Conservation (phyloP, 148 eudicot genomes). For the Chenopodium quinoa region DNA sequence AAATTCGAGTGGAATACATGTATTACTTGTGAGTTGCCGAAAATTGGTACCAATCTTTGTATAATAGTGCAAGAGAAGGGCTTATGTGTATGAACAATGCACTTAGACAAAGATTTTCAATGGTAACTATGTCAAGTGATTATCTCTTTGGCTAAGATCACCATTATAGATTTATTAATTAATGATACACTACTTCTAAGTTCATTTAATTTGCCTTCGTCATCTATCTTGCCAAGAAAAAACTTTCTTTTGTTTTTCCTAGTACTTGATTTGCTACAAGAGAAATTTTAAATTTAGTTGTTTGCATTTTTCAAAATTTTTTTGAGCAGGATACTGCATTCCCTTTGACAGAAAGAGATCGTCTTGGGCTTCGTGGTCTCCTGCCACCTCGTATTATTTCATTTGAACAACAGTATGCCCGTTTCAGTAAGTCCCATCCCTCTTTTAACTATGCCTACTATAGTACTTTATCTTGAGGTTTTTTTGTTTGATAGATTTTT, state of each 20-base stretch:
- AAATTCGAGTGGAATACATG: background rate
- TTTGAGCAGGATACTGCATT: slow-evolving; percentile 83
- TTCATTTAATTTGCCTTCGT: background rate
- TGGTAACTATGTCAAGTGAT: background rate
- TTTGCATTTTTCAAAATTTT: background rate
- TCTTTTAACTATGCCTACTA: background rate
- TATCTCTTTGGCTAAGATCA: background rate
- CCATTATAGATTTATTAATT: background rate
- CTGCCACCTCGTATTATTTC: slow-evolving; percentile 92
- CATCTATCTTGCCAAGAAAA: background rate
- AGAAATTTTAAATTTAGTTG: background rate
- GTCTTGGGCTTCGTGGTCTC: slow-evolving; percentile 98
- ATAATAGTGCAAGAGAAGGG: background rate
- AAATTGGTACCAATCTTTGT: background rate
- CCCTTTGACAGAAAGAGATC: slow-evolving; percentile 92
- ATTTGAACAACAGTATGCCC: slow-evolving; percentile 89
- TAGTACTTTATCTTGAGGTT: background rate
- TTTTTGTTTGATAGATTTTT: background rate
- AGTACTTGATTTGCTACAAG: background rate
- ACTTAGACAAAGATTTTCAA: background rate
- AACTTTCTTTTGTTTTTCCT: background rate
- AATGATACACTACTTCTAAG: background rate
- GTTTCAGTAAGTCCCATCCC: slow-evolving; percentile 68
- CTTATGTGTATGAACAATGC: background rate
- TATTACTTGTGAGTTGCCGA: background rate